Conservation (phyloP, 2,329 filamentous ascomycete genomes). For the Fusarium sp. region DNA sequence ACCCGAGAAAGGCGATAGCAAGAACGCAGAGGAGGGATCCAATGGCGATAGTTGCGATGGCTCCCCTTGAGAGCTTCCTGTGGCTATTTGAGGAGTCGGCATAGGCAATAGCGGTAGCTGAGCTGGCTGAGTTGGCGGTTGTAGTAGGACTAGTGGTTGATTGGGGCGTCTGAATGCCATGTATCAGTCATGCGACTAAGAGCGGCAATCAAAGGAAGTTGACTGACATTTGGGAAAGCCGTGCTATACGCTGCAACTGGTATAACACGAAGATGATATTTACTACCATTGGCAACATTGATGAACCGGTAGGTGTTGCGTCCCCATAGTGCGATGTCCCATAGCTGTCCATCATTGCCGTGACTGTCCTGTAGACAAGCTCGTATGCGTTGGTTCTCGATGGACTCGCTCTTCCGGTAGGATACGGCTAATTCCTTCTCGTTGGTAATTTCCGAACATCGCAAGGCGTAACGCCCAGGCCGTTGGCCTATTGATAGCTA, state of each 20-base stretch:
- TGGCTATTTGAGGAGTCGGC: no score
- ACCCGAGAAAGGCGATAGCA: no score
- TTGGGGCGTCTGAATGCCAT: no score
- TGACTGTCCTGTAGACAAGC: conserved; percentile 49
- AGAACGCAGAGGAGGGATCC: no score
- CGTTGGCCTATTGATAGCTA: conserved; percentile 48
- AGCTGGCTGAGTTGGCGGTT: no score
- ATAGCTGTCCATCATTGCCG: conserved; percentile 50
- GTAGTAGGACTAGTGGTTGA: no score
- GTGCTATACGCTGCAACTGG: conserved; percentile 8
- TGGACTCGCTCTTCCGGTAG: conserved; percentile 41
- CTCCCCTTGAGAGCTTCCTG: no score
- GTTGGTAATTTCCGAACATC: conserved; percentile 47
- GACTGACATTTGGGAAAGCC: no score
- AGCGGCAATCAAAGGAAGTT: no score
- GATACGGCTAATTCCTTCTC: conserved; percentile 52
- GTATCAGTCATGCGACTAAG: no score
- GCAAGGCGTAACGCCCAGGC: conserved; percentile 52
- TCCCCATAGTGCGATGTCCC: conserved; percentile 53
- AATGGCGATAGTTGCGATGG: no score
- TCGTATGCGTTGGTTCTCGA: conserved; percentile 46
- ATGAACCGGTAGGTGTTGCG: conserved; percentile 48
- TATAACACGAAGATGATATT: conserved; percentile 53
- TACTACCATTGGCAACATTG: conserved; percentile 52
- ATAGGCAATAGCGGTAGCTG: no score